phyloP scores from a whole-genome alignment of 495 filamentous ascomycete genomes.

The Aspergillus steynii region DNA sequence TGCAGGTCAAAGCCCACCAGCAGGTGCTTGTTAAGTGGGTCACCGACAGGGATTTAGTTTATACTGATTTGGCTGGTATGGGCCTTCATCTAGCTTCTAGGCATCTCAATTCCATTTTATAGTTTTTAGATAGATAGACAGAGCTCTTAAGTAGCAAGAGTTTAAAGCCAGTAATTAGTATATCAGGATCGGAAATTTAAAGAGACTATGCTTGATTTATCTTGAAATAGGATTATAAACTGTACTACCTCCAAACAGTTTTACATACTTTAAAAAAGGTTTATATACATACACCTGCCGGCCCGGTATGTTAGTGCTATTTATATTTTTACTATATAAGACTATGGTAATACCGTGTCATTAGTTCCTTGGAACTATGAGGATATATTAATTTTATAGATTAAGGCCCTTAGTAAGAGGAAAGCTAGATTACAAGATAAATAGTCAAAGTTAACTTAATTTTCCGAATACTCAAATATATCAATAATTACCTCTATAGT shows the following conservation, averaged over 20 bases:
- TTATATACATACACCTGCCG: too few relatives aligned
- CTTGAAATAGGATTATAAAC: not conserved
- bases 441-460: slow-evolving; percentile 7
- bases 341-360: too few relatives aligned
- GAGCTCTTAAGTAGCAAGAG: not conserved
- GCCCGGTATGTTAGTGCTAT: not conserved
- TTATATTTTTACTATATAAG: not conserved
- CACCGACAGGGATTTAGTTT: too few relatives aligned
- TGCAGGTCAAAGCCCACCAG: too few relatives aligned
- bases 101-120: not conserved
- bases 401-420: slow-evolving; percentile 1
- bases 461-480: slow-evolving; percentile 5
- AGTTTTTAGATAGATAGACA: not conserved
- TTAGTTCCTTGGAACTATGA: not conserved
- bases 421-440: slow-evolving; percentile 5
- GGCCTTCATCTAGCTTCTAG: not conserved
- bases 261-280: not conserved
- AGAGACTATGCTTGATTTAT: not conserved
- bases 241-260: not conserved
- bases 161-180: not conserved
- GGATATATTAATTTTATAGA: slow-evolving; percentile 3
- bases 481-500: slow-evolving; percentile 3
- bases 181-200: not conserved
- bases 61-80: not conserved
- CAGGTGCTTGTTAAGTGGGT: too few relatives aligned